Percentiles rank a stretch among this genome's conserved stretches.
phyloP scores from a whole-genome alignment of 441 rosid genomes.

The Pelargonium fulgidum region DNA sequence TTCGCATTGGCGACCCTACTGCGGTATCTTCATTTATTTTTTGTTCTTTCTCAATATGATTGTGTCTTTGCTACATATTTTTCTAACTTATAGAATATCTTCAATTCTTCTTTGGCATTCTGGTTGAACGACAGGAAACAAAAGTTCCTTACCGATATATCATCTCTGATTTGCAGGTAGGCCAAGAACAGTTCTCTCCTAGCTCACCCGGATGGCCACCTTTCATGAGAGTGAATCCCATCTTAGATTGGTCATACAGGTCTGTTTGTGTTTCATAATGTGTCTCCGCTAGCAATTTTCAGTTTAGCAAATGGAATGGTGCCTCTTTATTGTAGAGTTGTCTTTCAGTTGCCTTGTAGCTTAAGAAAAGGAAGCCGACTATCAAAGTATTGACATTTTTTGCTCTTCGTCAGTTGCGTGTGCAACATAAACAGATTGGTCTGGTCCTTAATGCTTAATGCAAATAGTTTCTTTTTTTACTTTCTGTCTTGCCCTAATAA shows the following conservation, averaged over 20 bases:
- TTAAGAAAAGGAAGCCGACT: not conserved
- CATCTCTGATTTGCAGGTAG: constrained; percentile 47
- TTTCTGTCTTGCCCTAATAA: too few species aligned
- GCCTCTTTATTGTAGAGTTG: not conserved
- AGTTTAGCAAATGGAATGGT: not conserved
- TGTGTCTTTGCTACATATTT: constrained; percentile 3
- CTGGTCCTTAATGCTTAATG: too few species aligned
- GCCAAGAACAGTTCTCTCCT: constrained; percentile 98
- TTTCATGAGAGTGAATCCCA: constrained; percentile 99
- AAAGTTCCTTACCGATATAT: constrained; percentile 11
- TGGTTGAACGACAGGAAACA: constrained; percentile 16
- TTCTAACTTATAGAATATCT: not conserved
- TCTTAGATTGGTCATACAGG: constrained; percentile 99
- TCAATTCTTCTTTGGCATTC: not conserved
- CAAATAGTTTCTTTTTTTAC: too few species aligned
- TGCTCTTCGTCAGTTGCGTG: too few species aligned
- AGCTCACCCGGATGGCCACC: constrained; percentile 99
- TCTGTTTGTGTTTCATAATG: constrained; percentile 22
- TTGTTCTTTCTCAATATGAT: constrained; percentile 10
- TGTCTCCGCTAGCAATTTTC: constrained; percentile 4
- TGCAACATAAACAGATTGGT: too few species aligned
- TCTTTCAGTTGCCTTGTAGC: not conserved
- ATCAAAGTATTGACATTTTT: too few species aligned
- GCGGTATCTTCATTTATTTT: constrained; percentile 53
- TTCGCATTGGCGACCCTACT: constrained; percentile 97